A percentile compares a stretch with the other conserved stretches of the same genome.
Conservation (phyloP, 768 basidiomycete genomes). For the Coprinopsis sp. region DNA sequence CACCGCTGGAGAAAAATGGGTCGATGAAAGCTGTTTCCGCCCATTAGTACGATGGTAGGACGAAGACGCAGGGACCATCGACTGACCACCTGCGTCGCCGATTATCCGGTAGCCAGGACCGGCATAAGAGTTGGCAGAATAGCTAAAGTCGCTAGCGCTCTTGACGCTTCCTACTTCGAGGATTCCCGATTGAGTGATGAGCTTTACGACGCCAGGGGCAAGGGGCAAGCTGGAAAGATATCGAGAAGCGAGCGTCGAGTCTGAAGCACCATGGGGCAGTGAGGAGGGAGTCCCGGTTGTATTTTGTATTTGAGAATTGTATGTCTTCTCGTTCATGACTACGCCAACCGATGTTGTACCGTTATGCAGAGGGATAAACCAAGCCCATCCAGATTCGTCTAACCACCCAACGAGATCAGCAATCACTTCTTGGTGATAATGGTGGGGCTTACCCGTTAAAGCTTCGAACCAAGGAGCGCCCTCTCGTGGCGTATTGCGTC, state of each 20-base stretch:
- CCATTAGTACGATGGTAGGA: slow-evolving; percentile 1
- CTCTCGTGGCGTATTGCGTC: slow-evolving; percentile 41
- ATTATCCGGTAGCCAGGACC: slow-evolving; percentile 53
- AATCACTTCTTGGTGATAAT: not conserved
- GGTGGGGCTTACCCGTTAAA: slow-evolving; percentile 45
- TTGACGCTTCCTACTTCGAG: slow-evolving; percentile 41
- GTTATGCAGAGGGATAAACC: slow-evolving; percentile 67
- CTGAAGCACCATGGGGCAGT: slow-evolving; percentile 23
- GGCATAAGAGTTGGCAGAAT: slow-evolving; percentile 54
- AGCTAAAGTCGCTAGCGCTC: slow-evolving; percentile 59
- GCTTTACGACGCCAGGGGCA: slow-evolving; percentile 42
- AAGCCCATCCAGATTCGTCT: slow-evolving; percentile 72
- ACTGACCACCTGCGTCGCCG: slow-evolving; percentile 63
- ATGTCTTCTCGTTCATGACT: slow-evolving; percentile 52
- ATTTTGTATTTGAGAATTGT: slow-evolving; percentile 29
- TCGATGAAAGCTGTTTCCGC: slow-evolving; percentile 50
- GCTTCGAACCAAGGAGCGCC: slow-evolving; percentile 71
- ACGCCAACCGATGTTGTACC: slow-evolving; percentile 59
- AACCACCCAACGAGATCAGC: slow-evolving; percentile 4
- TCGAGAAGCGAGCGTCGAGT: slow-evolving; percentile 29
- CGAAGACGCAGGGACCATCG: not conserved
- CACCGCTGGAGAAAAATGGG: slow-evolving; percentile 61
- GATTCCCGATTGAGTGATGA: slow-evolving; percentile 35
- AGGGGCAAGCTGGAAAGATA: slow-evolving; percentile 43
- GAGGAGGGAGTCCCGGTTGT: slow-evolving; percentile 20